Conservation (phyloP, 352 stramenopile species). For the Phytophthora cactorum region DNA sequence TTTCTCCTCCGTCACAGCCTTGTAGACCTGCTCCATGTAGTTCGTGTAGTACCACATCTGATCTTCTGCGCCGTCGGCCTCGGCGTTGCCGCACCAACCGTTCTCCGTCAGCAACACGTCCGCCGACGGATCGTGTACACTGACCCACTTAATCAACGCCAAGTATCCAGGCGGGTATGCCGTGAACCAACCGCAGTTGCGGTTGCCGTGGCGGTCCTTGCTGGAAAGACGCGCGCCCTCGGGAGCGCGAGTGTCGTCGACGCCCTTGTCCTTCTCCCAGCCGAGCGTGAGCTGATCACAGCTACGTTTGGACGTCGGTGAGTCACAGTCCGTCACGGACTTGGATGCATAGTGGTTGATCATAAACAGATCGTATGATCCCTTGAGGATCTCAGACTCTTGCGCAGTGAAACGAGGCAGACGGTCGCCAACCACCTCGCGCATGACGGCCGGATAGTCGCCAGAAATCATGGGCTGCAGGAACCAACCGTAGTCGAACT, state of each 20-base stretch:
- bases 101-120: conserved; percentile 1
- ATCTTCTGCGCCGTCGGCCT: not conserved
- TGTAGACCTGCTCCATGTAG: conserved; percentile 2
- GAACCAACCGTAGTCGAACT: conserved; percentile 6
- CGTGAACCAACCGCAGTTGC: conserved; percentile 1
- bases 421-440: conserved; percentile 1
- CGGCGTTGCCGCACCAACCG: conserved; percentile 1
- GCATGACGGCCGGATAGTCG: not conserved
- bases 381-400: not conserved
- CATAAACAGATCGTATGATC: conserved; percentile 1
- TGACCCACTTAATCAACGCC: not conserved
- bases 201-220: conserved; percentile 2
- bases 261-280: conserved; percentile 3
- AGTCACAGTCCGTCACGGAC: conserved; percentile 2
- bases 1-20: not conserved
- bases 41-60: conserved; percentile 5
- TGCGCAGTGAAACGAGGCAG: conserved; percentile 1
- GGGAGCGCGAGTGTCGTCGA: not conserved
- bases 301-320: not conserved
- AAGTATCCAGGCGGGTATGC: not conserved
- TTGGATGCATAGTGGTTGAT: not conserved
- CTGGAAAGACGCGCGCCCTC: not conserved
- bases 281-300: conserved; percentile 4
- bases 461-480: conserved; percentile 1
- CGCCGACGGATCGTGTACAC: not conserved